Evolutionary conservation across 2,329 filamentous ascomycete genomes (phyloP).

Genomic region (Colletotrichum cordylinicola): DNA sequence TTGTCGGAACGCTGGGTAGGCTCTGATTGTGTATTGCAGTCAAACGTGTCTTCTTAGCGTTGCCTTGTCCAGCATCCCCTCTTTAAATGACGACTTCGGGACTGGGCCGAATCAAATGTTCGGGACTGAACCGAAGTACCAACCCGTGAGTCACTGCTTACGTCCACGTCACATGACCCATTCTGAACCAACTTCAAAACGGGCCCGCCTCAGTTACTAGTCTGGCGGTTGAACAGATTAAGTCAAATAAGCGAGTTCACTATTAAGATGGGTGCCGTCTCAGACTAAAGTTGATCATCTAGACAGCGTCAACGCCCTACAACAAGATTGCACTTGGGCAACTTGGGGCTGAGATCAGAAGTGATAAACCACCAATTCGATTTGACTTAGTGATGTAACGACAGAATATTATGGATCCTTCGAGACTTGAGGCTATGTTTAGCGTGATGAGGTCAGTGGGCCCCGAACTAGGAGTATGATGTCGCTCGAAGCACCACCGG

Average conservation of each 20-base stretch:
- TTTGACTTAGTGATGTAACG: background rate
- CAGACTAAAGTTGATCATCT: background rate
- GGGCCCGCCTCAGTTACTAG: background rate
- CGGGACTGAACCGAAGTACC: background rate
- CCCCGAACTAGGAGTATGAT: background rate
- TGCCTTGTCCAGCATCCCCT: background rate
- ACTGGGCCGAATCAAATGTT: background rate
- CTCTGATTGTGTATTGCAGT: fast-evolving
- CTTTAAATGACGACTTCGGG: background rate
- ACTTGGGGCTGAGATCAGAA: background rate
- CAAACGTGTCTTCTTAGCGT: background rate
- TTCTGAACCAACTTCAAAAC: background rate
- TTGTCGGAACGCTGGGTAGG: background rate
- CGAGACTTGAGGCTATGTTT: background rate
- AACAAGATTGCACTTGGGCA: background rate
- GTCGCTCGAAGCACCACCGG: background rate
- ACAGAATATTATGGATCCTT: background rate
- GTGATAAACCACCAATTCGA: background rate
- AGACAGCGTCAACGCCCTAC: background rate
- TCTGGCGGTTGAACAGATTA: background rate
- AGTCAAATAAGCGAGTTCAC: background rate
- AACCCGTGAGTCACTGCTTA: background rate
- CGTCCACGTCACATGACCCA: background rate
- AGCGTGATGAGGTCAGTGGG: background rate
- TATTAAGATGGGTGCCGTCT: background rate